Conservation (phyloP, 495 filamentous ascomycete genomes). For the Polyplosphaeria fusca region DNA sequence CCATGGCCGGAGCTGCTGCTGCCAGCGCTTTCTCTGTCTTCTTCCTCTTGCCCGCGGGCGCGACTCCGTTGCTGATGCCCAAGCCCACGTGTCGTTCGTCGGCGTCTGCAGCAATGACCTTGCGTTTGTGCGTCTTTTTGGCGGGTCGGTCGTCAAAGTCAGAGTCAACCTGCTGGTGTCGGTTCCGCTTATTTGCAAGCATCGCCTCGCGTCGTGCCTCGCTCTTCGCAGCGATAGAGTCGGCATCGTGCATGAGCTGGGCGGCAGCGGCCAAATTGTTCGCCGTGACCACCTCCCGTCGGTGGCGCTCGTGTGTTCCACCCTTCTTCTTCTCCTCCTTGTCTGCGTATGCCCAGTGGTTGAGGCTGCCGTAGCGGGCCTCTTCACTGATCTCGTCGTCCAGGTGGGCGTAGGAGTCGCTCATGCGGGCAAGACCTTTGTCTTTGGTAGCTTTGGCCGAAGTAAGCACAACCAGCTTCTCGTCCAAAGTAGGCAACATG, state of each 20-base stretch:
- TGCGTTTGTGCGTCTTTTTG: constrained; percentile 63
- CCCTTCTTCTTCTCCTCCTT: constrained; percentile 65
- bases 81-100: constrained; percentile 40
- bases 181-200: constrained; percentile 63
- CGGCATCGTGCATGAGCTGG: constrained; percentile 69
- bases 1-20: constrained; percentile 46
- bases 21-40: constrained; percentile 68
- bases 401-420: constrained; percentile 76
- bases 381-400: constrained; percentile 90
- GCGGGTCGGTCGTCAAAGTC: constrained; percentile 68
- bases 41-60: constrained; percentile 64
- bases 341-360: constrained; percentile 91
- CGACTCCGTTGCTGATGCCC: constrained; percentile 34
- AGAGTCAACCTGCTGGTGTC: constrained; percentile 65
- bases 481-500: constrained; percentile 81
- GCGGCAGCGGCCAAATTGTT: constrained; percentile 64
- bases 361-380: constrained; percentile 82
- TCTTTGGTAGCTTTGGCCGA: constrained; percentile 85
- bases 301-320: constrained; percentile 62
- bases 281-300: constrained; percentile 70
- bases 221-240: constrained; percentile 70
- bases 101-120: constrained; percentile 48
- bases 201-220: constrained; percentile 78
- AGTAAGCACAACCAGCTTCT: constrained; percentile 93
- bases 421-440: constrained; percentile 78